Percentiles rank a stretch among this genome's conserved stretches.
Evolutionary conservation across 2,329 filamentous ascomycete species (phyloP).

Genomic region (Hyphodiscus sp.): DNA sequence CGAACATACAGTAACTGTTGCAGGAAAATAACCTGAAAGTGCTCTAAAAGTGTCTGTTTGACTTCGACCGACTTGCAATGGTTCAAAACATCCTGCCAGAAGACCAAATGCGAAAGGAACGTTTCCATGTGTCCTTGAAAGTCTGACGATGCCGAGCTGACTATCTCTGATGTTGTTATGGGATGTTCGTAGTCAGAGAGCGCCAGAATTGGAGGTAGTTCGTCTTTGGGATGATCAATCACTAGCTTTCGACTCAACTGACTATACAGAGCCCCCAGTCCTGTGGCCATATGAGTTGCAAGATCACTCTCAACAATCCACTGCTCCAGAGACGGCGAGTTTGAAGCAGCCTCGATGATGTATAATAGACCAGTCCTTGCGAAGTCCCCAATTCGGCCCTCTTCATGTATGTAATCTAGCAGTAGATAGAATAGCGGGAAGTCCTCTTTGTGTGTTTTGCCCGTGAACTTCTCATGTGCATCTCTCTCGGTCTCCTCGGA

Average conservation of each 20-base stretch:
- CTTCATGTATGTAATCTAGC: constrained; percentile 94
- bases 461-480: constrained; percentile 66
- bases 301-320: constrained; percentile 98
- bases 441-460: constrained; percentile 80
- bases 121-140: constrained; percentile 86
- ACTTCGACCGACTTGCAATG: constrained; percentile 91
- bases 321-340: constrained; percentile 74
- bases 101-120: constrained; percentile 88
- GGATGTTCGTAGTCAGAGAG: constrained; percentile 84
- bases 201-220: constrained; percentile 75
- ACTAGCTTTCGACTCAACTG: constrained; percentile 71
- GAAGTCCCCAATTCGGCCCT: constrained; percentile 92
- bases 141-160: constrained; percentile 65
- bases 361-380: constrained; percentile 90
- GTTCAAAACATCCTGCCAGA: constrained; percentile 97
- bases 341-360: constrained; percentile 88
- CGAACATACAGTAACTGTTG: constrained; percentile 1
- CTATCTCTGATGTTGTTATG: constrained; percentile 61
- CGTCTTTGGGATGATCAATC: constrained; percentile 67
- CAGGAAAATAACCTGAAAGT: constrained; percentile 75
- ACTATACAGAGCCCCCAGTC: constrained; percentile 69
- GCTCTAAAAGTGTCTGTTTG: constrained; percentile 86
- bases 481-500: constrained; percentile 32
- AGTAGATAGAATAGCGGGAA: constrained; percentile 94
- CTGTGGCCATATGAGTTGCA: constrained; percentile 94